Conservation (phyloP, 2,329 filamentous ascomycete species). For the Ascochyta pisi region DNA sequence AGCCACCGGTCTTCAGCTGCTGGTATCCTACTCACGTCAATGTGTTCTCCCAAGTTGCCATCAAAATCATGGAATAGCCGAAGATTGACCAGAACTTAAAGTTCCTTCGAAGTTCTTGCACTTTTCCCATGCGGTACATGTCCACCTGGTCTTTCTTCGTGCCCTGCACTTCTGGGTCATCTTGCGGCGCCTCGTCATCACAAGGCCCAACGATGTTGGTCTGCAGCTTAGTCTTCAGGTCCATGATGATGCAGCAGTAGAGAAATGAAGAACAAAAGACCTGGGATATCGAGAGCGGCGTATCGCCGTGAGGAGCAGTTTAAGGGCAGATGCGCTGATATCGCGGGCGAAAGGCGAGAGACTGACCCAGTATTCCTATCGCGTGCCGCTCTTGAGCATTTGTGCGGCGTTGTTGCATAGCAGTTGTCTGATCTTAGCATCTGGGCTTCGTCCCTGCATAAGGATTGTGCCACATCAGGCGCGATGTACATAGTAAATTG, state of each 20-base stretch:
- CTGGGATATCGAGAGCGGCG: too few species aligned
- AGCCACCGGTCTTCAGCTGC: background rate
- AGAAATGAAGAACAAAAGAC: too few species aligned
- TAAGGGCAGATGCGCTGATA: too few species aligned
- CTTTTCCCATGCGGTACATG: constrained; percentile 41
- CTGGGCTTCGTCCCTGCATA: too few species aligned
- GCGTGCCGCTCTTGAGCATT: too few species aligned
- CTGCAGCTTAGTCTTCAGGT: background rate
- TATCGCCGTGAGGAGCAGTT: too few species aligned
- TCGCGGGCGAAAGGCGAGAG: too few species aligned
- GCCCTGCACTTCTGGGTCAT: constrained; percentile 27
- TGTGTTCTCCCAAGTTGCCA: constrained; percentile 37
- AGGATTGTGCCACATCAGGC: too few species aligned
- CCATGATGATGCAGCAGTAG: background rate
- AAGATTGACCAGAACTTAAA: constrained; percentile 38
- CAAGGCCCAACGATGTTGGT: background rate
- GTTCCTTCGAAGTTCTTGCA: constrained; percentile 35
- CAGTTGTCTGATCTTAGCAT: too few species aligned
- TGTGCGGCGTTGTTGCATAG: too few species aligned
- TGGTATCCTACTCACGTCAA: constrained; percentile 19
- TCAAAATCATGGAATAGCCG: constrained; percentile 36
- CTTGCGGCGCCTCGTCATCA: constrained; percentile 20
- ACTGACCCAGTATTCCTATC: too few species aligned
- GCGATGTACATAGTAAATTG: too few species aligned
- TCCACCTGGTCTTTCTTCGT: constrained; percentile 30